These are phyloP conservation scores for Simmondsia chinensis DNA, from an alignment of 148 eudicot genomes.

Conservation along the genomic window DNA sequence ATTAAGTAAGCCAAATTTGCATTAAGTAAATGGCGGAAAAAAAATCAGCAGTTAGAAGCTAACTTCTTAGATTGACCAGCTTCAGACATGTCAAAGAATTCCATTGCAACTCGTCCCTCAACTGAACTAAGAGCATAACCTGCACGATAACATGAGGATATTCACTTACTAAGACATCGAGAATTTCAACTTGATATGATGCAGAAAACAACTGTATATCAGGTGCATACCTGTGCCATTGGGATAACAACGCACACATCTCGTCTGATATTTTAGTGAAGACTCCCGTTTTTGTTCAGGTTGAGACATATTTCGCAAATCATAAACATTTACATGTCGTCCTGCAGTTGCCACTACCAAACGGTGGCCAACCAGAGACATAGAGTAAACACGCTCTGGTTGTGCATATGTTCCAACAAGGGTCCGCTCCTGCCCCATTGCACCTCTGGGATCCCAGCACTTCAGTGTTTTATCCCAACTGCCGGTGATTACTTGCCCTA, in stretches of 20 bases:
- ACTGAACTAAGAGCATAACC: conserved; percentile 98
- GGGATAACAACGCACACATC: conserved; percentile 95
- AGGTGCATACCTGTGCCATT: conserved; percentile 64
- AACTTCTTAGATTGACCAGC: conserved; percentile 92
- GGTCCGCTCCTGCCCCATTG: conserved; percentile 79
- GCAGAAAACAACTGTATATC: not conserved
- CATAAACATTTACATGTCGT: conserved; percentile 92
- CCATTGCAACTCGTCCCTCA: conserved; percentile 98
- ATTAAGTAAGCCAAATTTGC: too few relatives aligned
- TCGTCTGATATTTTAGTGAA: conserved; percentile 87
- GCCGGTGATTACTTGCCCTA: conserved; percentile 94
- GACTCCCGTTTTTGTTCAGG: conserved; percentile 96
- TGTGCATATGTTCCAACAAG: conserved; percentile 85
- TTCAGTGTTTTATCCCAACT: conserved; percentile 97
- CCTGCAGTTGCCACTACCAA: conserved; percentile 95
- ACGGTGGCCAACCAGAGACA: conserved; percentile 80
- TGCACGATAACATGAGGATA: conserved; percentile 20
- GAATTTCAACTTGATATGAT: not conserved
- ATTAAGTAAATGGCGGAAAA: too few relatives aligned
- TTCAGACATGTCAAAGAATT: conserved; percentile 86
- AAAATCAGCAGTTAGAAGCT: too few relatives aligned
- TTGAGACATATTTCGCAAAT: conserved; percentile 90
- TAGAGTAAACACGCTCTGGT: conserved; percentile 94
- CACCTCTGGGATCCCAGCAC: conserved; percentile 99
- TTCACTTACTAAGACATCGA: not conserved